Evolutionary conservation across 257 asterid genomes (phyloP).

Genomic region (Mitragyna speciosa): DNA sequence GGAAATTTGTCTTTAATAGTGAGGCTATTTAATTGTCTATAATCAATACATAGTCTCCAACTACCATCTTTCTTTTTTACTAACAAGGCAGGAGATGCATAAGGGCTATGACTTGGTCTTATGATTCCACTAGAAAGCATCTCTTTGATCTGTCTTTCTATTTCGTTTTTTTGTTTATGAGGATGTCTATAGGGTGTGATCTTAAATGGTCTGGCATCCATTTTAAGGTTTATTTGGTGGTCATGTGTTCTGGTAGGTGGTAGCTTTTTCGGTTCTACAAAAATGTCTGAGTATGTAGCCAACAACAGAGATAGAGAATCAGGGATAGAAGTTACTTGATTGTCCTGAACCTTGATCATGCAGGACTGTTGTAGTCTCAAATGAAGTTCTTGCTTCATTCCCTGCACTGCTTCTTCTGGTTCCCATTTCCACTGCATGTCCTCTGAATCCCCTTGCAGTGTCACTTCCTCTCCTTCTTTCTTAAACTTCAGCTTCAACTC

Average conservation of each 20-base stretch:
- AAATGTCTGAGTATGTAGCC: neutral
- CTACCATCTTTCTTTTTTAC: neutral
- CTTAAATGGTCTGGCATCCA: neutral
- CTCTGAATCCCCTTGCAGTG: too few relatives aligned
- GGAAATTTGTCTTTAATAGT: neutral
- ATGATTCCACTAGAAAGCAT: neutral
- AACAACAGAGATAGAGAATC: too few relatives aligned
- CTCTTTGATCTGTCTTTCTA: neutral
- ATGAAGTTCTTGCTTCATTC: neutral
- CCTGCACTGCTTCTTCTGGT: neutral
- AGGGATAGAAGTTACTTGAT: too few relatives aligned
- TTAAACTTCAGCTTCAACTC: too few relatives aligned
- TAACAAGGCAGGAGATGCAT: neutral
- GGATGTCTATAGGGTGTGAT: neutral
- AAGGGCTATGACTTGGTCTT: neutral
- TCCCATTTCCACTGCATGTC: too few relatives aligned
- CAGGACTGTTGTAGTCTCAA: neutral
- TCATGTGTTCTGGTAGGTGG: neutral
- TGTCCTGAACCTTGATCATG: neutral
- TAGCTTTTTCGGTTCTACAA: neutral
- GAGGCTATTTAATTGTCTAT: neutral
- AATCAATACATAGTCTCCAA: neutral
- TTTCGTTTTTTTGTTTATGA: neutral
- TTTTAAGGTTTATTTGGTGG: neutral
- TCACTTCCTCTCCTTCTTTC: neutral